phyloP scores from a whole-genome alignment of 495 filamentous ascomycete species.

The Margaritispora aquatica region DNA sequence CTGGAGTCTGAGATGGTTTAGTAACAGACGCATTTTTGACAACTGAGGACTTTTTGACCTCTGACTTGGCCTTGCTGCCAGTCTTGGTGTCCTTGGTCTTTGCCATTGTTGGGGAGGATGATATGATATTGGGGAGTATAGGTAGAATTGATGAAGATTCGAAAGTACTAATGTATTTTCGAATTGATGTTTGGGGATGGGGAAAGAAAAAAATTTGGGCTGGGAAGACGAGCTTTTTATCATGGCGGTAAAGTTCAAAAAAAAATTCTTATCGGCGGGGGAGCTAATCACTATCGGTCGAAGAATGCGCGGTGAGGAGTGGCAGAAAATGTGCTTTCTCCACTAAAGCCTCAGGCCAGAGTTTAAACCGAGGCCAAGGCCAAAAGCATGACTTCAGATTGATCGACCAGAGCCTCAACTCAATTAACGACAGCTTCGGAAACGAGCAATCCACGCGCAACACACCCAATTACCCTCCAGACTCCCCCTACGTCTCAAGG shows the following conservation, averaged over 20 bases:
- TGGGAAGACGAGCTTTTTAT: slow-evolving; percentile 3
- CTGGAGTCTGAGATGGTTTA: slow-evolving; percentile 43
- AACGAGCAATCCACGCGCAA: background rate
- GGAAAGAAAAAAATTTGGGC: slow-evolving; percentile 13
- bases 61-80: slow-evolving; percentile 34
- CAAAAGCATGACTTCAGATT: slow-evolving; percentile 9
- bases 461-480: background rate
- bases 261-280: slow-evolving; percentile 16
- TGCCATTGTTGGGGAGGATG: slow-evolving; percentile 40
- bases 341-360: no score
- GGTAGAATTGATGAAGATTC: slow-evolving; percentile 4
- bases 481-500: background rate
- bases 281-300: no score
- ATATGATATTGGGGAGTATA: slow-evolving; percentile 12
- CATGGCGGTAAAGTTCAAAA: slow-evolving; percentile 14
- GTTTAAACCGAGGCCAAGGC: no score
- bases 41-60: slow-evolving; percentile 28
- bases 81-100: slow-evolving; percentile 48
- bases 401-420: background rate
- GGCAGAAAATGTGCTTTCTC: background rate
- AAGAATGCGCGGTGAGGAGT: background rate
- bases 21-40: slow-evolving; percentile 35
- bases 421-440: background rate
- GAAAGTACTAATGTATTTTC: slow-evolving; percentile 15
- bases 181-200: slow-evolving; percentile 14